phyloP scores from a whole-genome alignment of 371 early-diverging fungal genomes.

The Umbelopsis sp. region DNA sequence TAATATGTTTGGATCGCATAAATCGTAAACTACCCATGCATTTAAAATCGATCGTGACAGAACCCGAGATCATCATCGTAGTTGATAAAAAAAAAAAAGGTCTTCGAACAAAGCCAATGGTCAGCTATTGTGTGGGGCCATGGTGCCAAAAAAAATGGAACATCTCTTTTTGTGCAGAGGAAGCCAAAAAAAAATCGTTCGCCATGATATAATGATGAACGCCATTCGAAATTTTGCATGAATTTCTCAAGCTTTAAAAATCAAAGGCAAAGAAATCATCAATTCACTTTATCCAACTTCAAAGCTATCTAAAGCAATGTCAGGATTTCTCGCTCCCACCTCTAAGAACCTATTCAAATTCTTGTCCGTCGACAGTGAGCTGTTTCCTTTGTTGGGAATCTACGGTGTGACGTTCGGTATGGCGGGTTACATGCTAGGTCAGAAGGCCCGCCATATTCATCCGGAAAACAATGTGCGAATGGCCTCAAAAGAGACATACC shows the following conservation, averaged over 20 bases:
- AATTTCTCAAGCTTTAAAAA: conserved; percentile 6
- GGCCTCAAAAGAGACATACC: neutral
- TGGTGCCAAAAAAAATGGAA: neutral
- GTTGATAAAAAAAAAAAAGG: no score
- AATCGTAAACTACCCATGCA: no score
- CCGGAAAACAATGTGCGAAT: conserved; percentile 17
- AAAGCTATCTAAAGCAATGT: neutral
- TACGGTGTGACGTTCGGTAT: conserved; percentile 15
- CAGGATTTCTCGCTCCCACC: conserved; percentile 15
- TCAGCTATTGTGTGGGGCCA: neutral
- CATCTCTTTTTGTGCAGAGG: neutral
- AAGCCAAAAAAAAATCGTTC: neutral
- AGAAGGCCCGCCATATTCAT: conserved; percentile 11
- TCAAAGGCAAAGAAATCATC: neutral
- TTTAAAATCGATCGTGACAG: no score
- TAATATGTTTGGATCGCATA: no score
- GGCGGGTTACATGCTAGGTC: conserved; percentile 16
- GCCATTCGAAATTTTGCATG: neutral
- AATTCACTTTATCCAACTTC: no score
- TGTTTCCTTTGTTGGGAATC: conserved; percentile 14
- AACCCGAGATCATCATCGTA: no score
- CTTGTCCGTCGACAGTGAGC: conserved; percentile 6
- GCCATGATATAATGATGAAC: neutral
- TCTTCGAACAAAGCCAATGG: neutral
- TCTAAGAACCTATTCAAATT: conserved; percentile 12